These are phyloP conservation scores for Mycena kentingensis DNA, from an alignment of 768 basidiomycete species.

Conservation along the genomic window DNA sequence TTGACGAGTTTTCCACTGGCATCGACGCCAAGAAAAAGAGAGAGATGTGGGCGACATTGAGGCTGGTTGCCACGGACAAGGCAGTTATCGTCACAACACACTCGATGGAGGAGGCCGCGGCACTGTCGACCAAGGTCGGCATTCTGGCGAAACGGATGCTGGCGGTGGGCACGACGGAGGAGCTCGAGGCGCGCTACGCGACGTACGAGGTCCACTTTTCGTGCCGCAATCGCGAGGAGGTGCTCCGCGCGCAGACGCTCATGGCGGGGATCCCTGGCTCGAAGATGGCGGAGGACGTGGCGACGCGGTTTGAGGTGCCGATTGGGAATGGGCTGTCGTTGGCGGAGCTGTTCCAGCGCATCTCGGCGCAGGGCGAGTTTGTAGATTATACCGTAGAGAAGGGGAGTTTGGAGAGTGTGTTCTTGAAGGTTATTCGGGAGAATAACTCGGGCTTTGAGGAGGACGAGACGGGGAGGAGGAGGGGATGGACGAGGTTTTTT, in stretches of 20 bases:
- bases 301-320: slow-evolving; percentile 75
- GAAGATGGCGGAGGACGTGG: slow-evolving; percentile 70
- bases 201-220: slow-evolving; percentile 79
- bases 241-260: slow-evolving; percentile 54
- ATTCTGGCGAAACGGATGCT: slow-evolving; percentile 74
- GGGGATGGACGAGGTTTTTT: neutral
- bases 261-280: slow-evolving; percentile 67
- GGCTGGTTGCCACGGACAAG: slow-evolving; percentile 65
- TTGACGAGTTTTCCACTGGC: slow-evolving; percentile 86
- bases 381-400: slow-evolving; percentile 72
- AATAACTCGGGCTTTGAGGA: slow-evolving; percentile 62
- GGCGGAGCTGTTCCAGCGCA: slow-evolving; percentile 57
- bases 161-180: slow-evolving; percentile 67
- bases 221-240: slow-evolving; percentile 63
- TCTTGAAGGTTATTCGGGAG: slow-evolving; percentile 68
- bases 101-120: slow-evolving; percentile 85
- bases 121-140: slow-evolving; percentile 73
- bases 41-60: slow-evolving; percentile 78
- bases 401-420: slow-evolving; percentile 70
- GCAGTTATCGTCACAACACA: slow-evolving; percentile 75
- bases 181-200: slow-evolving; percentile 65
- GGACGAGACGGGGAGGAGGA: slow-evolving; percentile 31
- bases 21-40: slow-evolving; percentile 83
- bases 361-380: slow-evolving; percentile 55
- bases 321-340: slow-evolving; percentile 58